Base-by-base conservation (phyloP, 768 basidiomycete genomes). In the Mycena rosella region DNA sequence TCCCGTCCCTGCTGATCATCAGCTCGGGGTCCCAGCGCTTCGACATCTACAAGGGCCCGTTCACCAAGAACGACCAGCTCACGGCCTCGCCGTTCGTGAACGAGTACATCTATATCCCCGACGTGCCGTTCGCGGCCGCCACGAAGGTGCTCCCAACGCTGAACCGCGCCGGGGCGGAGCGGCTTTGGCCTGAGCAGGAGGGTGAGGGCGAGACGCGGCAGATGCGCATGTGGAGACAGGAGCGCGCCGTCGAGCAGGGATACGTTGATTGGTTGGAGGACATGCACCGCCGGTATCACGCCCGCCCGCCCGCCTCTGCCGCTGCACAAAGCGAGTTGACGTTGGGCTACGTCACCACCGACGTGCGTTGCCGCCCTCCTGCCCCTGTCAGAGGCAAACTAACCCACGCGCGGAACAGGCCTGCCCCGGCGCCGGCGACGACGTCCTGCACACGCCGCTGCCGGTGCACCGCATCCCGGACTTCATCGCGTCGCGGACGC, bases 11-110 rank as follows among this genome's bases (percentile, higher is more conserved):
- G 62, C 78, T 87, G 70, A 80, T 88, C 60, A 69, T 77, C 53
- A 83, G 86, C 77, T 82, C 85, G 3, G 87, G 81, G 17, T 79
- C 74, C 54, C 75, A 83, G 72, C 85, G 87, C 44, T 87, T 81
- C 77, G 80, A 85, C 65, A 67, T 88, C 63, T 83, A 80, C 73
- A 59, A 74, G n/a, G 88, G 88, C 9, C 73, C 82, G 14, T 89
- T 90, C 74, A 86, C 86, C 36, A 83, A 85, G 76, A 88, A 89
- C 75, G 88, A 90, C 74, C 83, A 88, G 71, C 81, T 89, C 56
- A 87, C 88, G 8, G 82, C 84, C 9, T 82, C 81, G 20, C 88
- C 89, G 0, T 91, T 87, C 73, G 75, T 77, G 0, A 84, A 89
- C 74, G 44, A 76, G 42, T 87, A 87, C 77, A 59, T 80, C 4